A percentile compares a stretch with the other conserved stretches of the same genome.
Evolutionary conservation across 108 stramenopile species (phyloP).

Genomic region (Nannochloropsis oceanica): DNA sequence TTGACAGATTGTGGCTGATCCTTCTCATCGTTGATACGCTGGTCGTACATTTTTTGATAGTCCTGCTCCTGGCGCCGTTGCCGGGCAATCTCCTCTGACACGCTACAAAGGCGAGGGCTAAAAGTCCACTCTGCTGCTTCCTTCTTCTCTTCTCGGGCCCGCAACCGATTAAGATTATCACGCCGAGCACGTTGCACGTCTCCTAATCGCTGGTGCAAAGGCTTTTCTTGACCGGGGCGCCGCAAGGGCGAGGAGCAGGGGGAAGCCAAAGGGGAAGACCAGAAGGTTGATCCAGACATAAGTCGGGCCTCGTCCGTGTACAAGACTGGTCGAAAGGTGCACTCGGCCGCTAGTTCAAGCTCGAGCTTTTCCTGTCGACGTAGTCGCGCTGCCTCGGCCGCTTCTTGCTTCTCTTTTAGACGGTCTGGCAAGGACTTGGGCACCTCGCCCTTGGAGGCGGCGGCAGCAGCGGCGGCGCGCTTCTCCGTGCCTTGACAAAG

Average conservation of each 20-base stretch:
- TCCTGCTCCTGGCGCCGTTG: background rate
- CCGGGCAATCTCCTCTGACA: background rate
- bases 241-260: background rate
- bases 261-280: background rate
- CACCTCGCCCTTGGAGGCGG: background rate
- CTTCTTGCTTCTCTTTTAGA: background rate
- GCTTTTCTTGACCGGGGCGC: background rate
- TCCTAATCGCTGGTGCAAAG: background rate
- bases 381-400: background rate
- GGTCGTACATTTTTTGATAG: background rate
- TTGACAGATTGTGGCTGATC: too few relatives aligned
- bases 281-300: too few relatives aligned
- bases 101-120: background rate
- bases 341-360: background rate
- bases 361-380: background rate
- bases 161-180: background rate
- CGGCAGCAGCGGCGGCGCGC: background rate
- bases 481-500: background rate
- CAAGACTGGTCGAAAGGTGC: background rate
- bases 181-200: background rate
- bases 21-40: too few relatives aligned
- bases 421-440: background rate
- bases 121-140: background rate
- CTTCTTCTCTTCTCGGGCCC: background rate
- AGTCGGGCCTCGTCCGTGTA: background rate